Percentiles rank a stretch among this genome's conserved stretches.
phyloP scores from a whole-genome alignment of 805 yeast genomes.

The Sungouiozyma intestinalis region DNA sequence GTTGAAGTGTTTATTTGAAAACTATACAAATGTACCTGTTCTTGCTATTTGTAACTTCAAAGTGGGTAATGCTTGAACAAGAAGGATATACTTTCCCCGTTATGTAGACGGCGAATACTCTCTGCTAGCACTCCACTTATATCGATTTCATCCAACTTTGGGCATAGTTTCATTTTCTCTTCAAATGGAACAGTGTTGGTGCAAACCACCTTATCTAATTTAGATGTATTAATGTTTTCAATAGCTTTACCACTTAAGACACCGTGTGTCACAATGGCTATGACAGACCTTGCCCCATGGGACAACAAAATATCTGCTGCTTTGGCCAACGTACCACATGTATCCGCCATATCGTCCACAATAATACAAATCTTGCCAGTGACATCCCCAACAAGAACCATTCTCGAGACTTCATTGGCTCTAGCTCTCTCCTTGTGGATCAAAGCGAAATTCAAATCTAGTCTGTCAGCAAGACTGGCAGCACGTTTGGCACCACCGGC shows the following conservation, averaged over 20 bases:
- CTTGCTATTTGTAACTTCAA: conserved; percentile 2
- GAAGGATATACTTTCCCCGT: conserved; percentile 78
- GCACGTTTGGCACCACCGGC: conserved; percentile 89
- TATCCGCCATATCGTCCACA: conserved; percentile 86
- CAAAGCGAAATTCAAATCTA: conserved; percentile 72
- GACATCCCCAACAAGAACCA: conserved; percentile 83
- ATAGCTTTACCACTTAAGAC: conserved; percentile 67
- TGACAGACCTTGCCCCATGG: conserved; percentile 59
- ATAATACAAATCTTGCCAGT: conserved; percentile 63
- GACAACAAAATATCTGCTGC: conserved; percentile 68
- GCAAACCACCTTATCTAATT: conserved; percentile 59
- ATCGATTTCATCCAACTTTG: conserved; percentile 52
- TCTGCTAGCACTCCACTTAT: conserved; percentile 69
- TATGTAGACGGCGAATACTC: conserved; percentile 74
- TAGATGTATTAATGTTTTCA: conserved; percentile 57
- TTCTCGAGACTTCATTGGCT: conserved; percentile 74
- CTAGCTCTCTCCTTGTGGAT: conserved; percentile 77
- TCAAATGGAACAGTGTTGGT: conserved; percentile 75
- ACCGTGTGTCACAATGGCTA: conserved; percentile 80
- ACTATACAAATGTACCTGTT: not conserved
- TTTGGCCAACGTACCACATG: conserved; percentile 77
- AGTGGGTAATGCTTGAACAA: conserved; percentile 40
- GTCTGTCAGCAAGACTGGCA: conserved; percentile 71
- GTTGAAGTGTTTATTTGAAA: conserved; percentile 30
- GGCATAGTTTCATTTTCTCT: conserved; percentile 46